Percentiles rank a stretch among this genome's conserved stretches.
These are phyloP conservation scores for Aspergillus transmontanensis DNA, from an alignment of 2,329 filamentous ascomycete genomes.

Conservation along the genomic window DNA sequence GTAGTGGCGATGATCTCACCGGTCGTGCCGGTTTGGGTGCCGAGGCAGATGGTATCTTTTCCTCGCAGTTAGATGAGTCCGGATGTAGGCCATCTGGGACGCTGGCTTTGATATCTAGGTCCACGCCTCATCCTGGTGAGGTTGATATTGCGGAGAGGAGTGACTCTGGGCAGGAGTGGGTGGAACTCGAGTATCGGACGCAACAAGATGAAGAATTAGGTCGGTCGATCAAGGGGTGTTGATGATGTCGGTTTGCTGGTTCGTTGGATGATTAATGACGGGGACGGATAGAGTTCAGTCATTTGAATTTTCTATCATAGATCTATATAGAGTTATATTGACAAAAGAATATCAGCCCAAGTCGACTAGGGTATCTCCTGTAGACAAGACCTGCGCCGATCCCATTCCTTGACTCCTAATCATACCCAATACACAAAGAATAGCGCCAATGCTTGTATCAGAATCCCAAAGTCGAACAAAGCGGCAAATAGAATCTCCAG, in stretches of 20 bases:
- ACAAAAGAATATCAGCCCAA: conserved; percentile 14
- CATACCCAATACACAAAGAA: neutral
- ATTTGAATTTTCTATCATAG: conserved; percentile 1
- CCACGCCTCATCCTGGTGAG: neutral
- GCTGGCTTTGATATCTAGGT: neutral
- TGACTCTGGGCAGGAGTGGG: conserved; percentile 23
- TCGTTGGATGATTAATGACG: neutral
- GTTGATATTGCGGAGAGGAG: neutral
- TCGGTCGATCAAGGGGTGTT: conserved; percentile 5
- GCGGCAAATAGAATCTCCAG: neutral
- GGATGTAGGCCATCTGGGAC: neutral
- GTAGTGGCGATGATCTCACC: neutral
- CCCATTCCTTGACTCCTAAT: neutral
- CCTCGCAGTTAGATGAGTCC: neutral
- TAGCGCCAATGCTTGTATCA: neutral
- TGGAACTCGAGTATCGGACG: conserved; percentile 23
- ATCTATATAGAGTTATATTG: conserved; percentile 5
- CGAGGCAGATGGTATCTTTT: neutral
- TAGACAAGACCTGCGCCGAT: neutral
- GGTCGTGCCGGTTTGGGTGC: neutral
- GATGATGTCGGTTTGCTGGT: neutral
- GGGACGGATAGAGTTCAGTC: neutral
- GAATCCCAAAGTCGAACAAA: neutral
- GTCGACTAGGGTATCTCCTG: conserved; percentile 11
- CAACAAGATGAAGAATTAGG: conserved; percentile 26